phyloP scores from a whole-genome alignment of 805 yeast species.

The Maudiozyma pseudohumilis region DNA sequence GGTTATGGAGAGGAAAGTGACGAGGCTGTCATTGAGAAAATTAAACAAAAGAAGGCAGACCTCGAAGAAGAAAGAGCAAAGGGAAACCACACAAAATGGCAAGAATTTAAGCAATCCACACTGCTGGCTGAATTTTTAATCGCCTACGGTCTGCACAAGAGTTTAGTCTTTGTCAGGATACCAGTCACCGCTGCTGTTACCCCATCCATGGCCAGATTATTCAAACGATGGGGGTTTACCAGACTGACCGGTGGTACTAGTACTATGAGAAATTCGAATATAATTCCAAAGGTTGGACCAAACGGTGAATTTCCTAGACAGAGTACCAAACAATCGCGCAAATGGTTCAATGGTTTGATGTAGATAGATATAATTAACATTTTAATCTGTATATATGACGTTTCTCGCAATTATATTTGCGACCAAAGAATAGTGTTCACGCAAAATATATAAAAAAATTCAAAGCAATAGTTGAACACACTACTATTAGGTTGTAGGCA shows the following conservation, averaged over 20 bases:
- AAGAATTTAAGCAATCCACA: constrained; percentile 28
- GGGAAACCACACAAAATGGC: constrained; percentile 19
- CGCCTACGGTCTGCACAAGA: constrained; percentile 90
- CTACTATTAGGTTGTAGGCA: no score
- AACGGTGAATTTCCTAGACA: constrained; percentile 29
- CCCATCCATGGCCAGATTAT: constrained; percentile 57
- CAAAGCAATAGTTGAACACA: no score
- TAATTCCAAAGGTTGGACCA: constrained; percentile 10
- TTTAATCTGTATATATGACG: no score
- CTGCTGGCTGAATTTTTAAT: constrained; percentile 76
- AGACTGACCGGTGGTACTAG: constrained; percentile 32
- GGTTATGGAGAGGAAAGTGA: constrained; percentile 51
- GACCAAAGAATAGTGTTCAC: no score
- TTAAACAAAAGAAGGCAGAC: constrained; percentile 27
- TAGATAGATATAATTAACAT: constrained; percentile 8
- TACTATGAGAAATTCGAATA: constrained; percentile 32
- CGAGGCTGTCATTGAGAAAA: constrained; percentile 29
- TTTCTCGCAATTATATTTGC: no score
- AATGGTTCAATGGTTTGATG: constrained; percentile 29
- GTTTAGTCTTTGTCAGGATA: constrained; percentile 69
- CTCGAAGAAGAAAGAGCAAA: constrained; percentile 5
- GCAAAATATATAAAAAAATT: no score
- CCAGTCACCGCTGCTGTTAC: constrained; percentile 91
- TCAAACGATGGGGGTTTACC: constrained; percentile 72
- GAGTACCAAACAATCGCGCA: constrained; percentile 29